Conservation (phyloP, 305 asterid species). For the Rubia occidens region DNA sequence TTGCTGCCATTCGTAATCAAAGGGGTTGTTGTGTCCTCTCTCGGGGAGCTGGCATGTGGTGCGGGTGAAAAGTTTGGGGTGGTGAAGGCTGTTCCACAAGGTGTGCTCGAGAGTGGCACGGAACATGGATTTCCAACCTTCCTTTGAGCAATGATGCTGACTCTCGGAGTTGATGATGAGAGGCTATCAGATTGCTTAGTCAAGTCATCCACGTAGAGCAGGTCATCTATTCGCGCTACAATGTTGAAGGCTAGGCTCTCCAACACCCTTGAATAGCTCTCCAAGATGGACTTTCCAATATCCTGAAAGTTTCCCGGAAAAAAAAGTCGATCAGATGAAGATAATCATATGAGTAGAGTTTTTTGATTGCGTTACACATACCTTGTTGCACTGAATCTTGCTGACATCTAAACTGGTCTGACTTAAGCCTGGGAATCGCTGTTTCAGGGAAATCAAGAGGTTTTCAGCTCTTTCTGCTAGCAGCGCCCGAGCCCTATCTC, state of each 20-base stretch:
- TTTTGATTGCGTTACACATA: conserved; percentile 7
- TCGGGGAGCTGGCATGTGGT: conserved; percentile 42
- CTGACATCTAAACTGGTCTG: conserved; percentile 67
- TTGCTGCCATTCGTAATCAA: conserved; percentile 28
- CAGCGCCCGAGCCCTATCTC: conserved; percentile 50
- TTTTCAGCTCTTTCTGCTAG: conserved; percentile 77
- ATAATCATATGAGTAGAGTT: no score
- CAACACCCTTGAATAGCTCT: conserved; percentile 96
- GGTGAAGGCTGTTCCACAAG: conserved; percentile 42
- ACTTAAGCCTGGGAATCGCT: conserved; percentile 58
- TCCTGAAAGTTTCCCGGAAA: conserved; percentile 33
- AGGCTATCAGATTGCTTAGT: conserved; percentile 47
- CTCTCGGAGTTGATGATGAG: conserved; percentile 32
- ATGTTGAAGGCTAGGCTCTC: conserved; percentile 83
- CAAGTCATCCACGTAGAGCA: conserved; percentile 69
- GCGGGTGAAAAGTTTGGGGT: conserved; percentile 59
- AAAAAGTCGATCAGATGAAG: not conserved
- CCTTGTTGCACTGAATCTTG: conserved; percentile 86
- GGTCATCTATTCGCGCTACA: conserved; percentile 74
- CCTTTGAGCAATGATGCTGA: conserved; percentile 31
- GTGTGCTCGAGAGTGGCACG: conserved; percentile 59
- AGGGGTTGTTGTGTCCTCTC: conserved; percentile 53
- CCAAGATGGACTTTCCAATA: conserved; percentile 77
- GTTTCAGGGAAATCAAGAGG: conserved; percentile 59
- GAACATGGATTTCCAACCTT: conserved; percentile 38